Base-by-base conservation (phyloP, 495 filamentous ascomycete genomes). In the Rhizodiscina lignyota region DNA sequence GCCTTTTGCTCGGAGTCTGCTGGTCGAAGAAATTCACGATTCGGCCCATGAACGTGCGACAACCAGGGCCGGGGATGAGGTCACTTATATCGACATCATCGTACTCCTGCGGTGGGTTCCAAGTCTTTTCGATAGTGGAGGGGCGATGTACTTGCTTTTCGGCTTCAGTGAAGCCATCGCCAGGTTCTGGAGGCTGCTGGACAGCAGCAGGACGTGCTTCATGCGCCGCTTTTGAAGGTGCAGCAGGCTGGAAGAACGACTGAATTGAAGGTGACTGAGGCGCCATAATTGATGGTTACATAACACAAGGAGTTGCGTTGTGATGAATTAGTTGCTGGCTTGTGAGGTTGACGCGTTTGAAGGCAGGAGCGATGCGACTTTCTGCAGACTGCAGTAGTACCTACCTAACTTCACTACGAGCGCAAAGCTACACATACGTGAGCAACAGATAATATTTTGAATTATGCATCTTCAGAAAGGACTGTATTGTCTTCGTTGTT, bases 41-140 rank as follows among this genome's bases (percentile, higher is more conserved):
- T 36, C 74, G 58, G n/a, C 69, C 75, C 21, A 53, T 61, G 35
- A 78, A 63, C 4, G 58, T 53, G 12, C 76, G 62, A 22, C 57
- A 59, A 19, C 45, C 42, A 0, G 66, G 64, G 1, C 75, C 72
- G 8, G 66, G 49, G 27, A 61, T 39, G 5, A 80, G 56, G 11
- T 63, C 43, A 4, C 53, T 48, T 20, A 80, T 77, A 4, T 54
- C 45, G 18, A 51, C 43, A 23, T 61, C 52, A 18, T 66, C 54
- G 36, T 78, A 78, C 3, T 59, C 49, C 23, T 58, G 55, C n/a
- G 56, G 50, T 1, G 74, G 72, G 4, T 60, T 59, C 68, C 71
- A 78, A 43, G 43, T 21, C 53, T 41, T 6, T 51, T 50, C 10
- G 51, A 55, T 21, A 55, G 34, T 39, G 3, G 66, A 61, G 29